Conservation (phyloP, 176 grass and related monocot species). For the Oryza punctata region DNA sequence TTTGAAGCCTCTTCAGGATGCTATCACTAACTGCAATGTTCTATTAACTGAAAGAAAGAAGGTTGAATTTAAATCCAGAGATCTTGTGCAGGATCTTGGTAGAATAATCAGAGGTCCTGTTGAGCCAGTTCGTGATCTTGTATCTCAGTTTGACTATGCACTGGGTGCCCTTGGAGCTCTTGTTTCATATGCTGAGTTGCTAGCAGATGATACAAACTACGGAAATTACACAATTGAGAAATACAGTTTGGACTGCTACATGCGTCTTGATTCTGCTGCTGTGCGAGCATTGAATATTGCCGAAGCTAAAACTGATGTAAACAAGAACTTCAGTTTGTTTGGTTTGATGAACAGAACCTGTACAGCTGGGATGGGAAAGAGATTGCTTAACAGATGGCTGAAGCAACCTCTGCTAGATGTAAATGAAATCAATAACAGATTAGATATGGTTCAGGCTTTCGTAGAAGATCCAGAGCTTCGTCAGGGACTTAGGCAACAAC, state of each 20-base stretch:
- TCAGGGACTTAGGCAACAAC: slow-evolving; percentile 80
- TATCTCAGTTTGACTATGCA: slow-evolving; percentile 84
- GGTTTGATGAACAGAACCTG: slow-evolving; percentile 97
- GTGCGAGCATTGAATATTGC: slow-evolving; percentile 84
- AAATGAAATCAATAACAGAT: slow-evolving; percentile 79
- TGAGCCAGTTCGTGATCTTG: slow-evolving; percentile 85
- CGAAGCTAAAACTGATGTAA: slow-evolving; percentile 90
- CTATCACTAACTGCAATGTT: slow-evolving; percentile 72
- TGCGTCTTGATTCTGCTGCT: slow-evolving; percentile 94
- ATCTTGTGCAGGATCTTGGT: slow-evolving; percentile 89
- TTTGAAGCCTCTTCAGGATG: slow-evolving; percentile 68
- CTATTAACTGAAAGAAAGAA: slow-evolving; percentile 85
- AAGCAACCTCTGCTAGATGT: slow-evolving; percentile 93
- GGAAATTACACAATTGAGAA: slow-evolving; percentile 83
- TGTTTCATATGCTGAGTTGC: slow-evolving; percentile 78
- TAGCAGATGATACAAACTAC: slow-evolving; percentile 89
- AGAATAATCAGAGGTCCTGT: slow-evolving; percentile 85
- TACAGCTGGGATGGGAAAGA: slow-evolving; percentile 96
- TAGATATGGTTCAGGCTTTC: slow-evolving; percentile 93
- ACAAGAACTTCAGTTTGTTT: slow-evolving; percentile 99
- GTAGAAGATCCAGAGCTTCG: slow-evolving; percentile 76
- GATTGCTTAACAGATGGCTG: slow-evolving; percentile 87
- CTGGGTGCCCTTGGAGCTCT: slow-evolving; percentile 80
- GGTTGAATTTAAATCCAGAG: slow-evolving; percentile 85
- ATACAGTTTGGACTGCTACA: slow-evolving; percentile 80